phyloP scores from a whole-genome alignment of 768 basidiomycete species.

The Auriscalpium orientale region DNA sequence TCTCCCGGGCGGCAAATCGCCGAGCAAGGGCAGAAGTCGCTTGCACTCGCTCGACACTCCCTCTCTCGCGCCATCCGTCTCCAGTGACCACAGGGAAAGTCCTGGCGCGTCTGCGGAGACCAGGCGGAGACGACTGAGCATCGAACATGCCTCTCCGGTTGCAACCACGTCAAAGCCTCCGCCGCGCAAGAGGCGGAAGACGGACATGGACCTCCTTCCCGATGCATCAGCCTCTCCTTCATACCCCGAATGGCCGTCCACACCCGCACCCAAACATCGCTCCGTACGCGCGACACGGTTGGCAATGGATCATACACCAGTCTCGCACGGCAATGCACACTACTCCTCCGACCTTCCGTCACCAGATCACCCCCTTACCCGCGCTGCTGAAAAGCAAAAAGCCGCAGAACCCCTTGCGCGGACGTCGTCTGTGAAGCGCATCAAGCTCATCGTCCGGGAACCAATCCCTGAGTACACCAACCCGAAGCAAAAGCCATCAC shows the following conservation, averaged over 20 bases:
- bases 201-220: not conserved
- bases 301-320: not conserved
- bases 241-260: not conserved
- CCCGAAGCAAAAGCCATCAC: slow-evolving; percentile 62
- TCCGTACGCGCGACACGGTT: not conserved
- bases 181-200: slow-evolving; percentile 14
- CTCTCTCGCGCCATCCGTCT: no score
- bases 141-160: no score
- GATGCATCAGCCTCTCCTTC: not conserved
- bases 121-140: no score
- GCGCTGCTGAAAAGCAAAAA: not conserved
- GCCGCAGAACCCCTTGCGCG: slow-evolving; percentile 5
- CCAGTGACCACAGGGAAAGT: no score
- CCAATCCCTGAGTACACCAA: slow-evolving; percentile 56
- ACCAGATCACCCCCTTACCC: no score
- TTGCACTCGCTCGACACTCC: no score
- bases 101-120: no score
- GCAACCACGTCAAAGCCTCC: not conserved
- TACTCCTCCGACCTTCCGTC: no score
- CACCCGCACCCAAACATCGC: not conserved
- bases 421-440: slow-evolving; percentile 45
- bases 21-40: not conserved
- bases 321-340: no score
- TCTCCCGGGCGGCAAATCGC: not conserved
- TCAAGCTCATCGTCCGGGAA: slow-evolving; percentile 58